Conservation (phyloP, 2,329 filamentous ascomycete genomes). For the Fusarium sp. region DNA sequence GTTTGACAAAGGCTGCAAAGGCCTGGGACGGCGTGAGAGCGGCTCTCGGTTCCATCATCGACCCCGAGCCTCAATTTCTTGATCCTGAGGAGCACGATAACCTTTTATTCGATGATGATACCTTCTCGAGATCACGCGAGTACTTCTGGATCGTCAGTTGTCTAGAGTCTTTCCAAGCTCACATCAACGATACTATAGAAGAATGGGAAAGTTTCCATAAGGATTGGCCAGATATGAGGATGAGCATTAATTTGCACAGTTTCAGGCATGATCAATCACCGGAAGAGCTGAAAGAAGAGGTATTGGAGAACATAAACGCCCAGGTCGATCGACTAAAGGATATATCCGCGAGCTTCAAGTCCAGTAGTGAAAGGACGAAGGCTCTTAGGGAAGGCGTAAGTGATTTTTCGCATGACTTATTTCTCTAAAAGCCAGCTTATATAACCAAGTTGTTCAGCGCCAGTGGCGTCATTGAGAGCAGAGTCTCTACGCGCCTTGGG, state of each 20-base stretch:
- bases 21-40: constrained; percentile 7
- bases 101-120: constrained; percentile 13
- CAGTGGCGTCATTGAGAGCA: constrained; percentile 4
- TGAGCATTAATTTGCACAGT: not conserved
- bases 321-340: not conserved
- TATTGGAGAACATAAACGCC: not conserved
- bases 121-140: constrained; percentile 1
- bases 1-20: not conserved
- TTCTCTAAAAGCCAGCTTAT: not conserved
- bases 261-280: not conserved
- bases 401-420: not conserved
- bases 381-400: constrained; percentile 16
- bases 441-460: constrained; percentile 10
- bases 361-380: constrained; percentile 11
- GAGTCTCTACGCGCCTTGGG: constrained; percentile 43
- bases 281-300: not conserved
- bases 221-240: not conserved
- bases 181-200: constrained; percentile 5
- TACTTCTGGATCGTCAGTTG: constrained; percentile 18
- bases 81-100: constrained; percentile 9
- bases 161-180: constrained; percentile 7
- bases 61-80: constrained; percentile 6
- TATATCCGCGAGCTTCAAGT: constrained; percentile 2
- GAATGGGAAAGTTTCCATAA: constrained; percentile 8
- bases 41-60: constrained; percentile 1